phyloP scores from a whole-genome alignment of 148 eudicot genomes.

The Chenopodium berlandieri region DNA sequence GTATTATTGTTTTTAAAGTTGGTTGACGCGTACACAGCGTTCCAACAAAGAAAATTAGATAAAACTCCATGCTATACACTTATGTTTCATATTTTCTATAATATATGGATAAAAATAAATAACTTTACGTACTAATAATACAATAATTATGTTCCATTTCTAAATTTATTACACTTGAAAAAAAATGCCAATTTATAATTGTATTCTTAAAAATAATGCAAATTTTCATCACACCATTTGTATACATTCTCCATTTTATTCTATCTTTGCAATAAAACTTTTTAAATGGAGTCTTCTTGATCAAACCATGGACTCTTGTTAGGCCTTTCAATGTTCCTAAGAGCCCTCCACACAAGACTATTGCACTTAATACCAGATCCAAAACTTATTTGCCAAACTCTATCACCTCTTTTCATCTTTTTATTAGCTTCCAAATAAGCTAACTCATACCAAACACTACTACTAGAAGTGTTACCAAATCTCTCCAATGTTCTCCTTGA shows the following conservation, averaged over 20 bases:
- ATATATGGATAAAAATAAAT: neutral
- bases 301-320: constrained; percentile 51
- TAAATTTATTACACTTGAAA: no score
- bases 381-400: constrained; percentile 65
- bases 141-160: neutral
- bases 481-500: constrained; percentile 68
- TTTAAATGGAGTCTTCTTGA: neutral
- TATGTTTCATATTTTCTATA: neutral
- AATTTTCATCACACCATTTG: neutral
- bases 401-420: constrained; percentile 52
- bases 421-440: constrained; percentile 58
- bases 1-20: no score
- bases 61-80: neutral
- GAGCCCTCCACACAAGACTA: constrained; percentile 73
- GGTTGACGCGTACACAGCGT: no score
- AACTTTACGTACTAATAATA: neutral
- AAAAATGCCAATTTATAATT: no score
- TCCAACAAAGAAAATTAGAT: neutral
- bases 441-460: constrained; percentile 86
- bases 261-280: neutral
- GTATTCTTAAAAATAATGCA: no score
- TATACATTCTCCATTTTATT: neutral
- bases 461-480: constrained; percentile 82
- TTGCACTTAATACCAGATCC: constrained; percentile 82
- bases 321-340: constrained; percentile 35